Evolutionary conservation across 2,329 filamentous ascomycete species (phyloP).

Genomic region (Aureobasidium namibiae): DNA sequence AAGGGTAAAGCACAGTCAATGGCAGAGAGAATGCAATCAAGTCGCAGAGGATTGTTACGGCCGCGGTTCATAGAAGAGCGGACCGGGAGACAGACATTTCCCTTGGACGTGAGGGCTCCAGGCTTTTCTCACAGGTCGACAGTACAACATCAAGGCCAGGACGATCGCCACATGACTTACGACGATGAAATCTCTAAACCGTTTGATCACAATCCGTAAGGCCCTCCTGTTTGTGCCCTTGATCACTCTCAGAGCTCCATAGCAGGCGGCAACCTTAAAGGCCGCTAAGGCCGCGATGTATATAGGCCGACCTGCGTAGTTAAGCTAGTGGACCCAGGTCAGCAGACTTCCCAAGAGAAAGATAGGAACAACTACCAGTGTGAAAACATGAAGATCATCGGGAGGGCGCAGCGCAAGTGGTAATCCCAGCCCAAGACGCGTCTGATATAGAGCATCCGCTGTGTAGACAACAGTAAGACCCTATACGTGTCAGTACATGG

Average conservation of each 20-base stretch:
- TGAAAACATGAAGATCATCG: background rate
- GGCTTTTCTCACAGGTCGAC: background rate
- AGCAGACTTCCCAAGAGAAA: background rate
- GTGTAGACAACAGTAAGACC: background rate
- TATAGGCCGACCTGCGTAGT: background rate
- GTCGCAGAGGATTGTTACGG: background rate
- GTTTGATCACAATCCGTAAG: no score
- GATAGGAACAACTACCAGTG: background rate
- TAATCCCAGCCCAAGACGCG: constrained; percentile 3
- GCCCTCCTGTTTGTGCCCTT: background rate
- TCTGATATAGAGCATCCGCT: background rate
- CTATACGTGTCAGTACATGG: background rate
- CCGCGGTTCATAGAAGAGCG: background rate
- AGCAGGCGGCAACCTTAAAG: background rate
- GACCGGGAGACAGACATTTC: background rate
- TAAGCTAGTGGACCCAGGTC: background rate
- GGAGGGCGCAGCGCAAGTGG: background rate
- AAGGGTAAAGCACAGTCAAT: background rate
- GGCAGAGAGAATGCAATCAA: background rate
- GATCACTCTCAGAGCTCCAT: background rate
- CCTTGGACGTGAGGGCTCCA: background rate
- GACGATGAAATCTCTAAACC: no score
- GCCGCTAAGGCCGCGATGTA: background rate
- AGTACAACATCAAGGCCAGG: constrained; percentile 1
- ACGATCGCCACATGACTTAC: background rate